phyloP scores from a whole-genome alignment of 106 monocot genomes.

The Iris macrosiphon region DNA sequence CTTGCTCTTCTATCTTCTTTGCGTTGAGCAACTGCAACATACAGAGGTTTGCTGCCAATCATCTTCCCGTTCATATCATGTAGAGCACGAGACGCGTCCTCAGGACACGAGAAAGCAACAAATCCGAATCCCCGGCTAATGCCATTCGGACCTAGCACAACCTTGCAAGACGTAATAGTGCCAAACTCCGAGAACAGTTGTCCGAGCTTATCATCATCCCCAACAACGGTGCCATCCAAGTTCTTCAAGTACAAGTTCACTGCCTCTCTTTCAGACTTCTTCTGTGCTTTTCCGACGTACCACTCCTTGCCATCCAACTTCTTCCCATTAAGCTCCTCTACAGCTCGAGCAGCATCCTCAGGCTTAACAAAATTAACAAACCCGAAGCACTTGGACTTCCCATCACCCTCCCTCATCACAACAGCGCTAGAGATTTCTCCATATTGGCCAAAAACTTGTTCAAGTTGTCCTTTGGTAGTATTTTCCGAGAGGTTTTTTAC shows the following conservation, averaged over 20 bases:
- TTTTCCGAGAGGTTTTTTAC: slow-evolving; percentile 43
- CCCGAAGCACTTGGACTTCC: slow-evolving; percentile 49
- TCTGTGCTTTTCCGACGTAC: slow-evolving; percentile 48
- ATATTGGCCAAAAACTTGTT: slow-evolving; percentile 25
- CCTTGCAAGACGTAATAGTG: slow-evolving; percentile 45
- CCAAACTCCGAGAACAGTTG: slow-evolving; percentile 36
- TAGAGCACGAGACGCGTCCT: slow-evolving; percentile 38
- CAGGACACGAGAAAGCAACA: slow-evolving; percentile 35
- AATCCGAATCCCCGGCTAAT: slow-evolving; percentile 39
- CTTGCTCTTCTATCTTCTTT: slow-evolving; percentile 45
- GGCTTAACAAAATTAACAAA: slow-evolving; percentile 46
- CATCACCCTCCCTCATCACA: slow-evolving; percentile 46
- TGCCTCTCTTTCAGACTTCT: slow-evolving; percentile 42
- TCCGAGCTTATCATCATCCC: slow-evolving; percentile 38
- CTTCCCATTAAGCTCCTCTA: slow-evolving; percentile 35
- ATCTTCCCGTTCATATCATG: slow-evolving; percentile 40
- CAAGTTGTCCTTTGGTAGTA: slow-evolving; percentile 32
- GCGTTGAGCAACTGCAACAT: slow-evolving; percentile 38
- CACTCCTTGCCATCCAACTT: slow-evolving; percentile 32
- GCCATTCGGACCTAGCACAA: slow-evolving; percentile 28
- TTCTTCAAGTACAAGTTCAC: slow-evolving; percentile 47
- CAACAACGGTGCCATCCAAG: slow-evolving; percentile 32
- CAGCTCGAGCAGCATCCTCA: slow-evolving; percentile 35
- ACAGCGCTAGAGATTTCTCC: slow-evolving; percentile 41
- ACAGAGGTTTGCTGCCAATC: slow-evolving; percentile 36